These are phyloP conservation scores for Jamesozyma spencerorum DNA, from an alignment of 805 yeast genomes.

Conservation along the genomic window DNA sequence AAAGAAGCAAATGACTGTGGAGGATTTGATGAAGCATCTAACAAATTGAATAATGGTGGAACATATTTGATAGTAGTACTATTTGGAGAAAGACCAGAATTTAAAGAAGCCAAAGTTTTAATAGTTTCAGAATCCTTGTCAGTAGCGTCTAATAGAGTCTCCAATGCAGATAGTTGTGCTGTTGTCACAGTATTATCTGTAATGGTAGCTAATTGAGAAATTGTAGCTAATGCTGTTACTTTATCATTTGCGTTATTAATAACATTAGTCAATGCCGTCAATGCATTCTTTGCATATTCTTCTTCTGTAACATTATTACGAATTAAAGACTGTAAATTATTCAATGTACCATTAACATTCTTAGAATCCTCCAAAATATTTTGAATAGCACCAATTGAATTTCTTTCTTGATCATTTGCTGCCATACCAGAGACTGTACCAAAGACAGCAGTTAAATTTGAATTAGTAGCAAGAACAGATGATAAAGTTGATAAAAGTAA, in stretches of 20 bases:
- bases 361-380: slow-evolving; percentile 12
- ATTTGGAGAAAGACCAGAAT: slow-evolving; percentile 12
- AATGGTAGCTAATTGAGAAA: slow-evolving; percentile 14
- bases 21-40: slow-evolving; percentile 19
- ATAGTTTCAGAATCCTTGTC: slow-evolving; percentile 17
- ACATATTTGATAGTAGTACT: slow-evolving; percentile 14
- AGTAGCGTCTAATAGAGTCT: slow-evolving; percentile 16
- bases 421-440: slow-evolving; percentile 11
- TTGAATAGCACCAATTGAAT: slow-evolving; percentile 17
- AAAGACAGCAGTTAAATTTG: slow-evolving; percentile 7
- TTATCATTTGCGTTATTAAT: slow-evolving; percentile 13
- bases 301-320: slow-evolving; percentile 17
- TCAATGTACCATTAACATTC: slow-evolving; percentile 14
- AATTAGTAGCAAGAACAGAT: slow-evolving; percentile 2
- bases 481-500: slow-evolving; percentile 14
- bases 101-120: slow-evolving; percentile 7
- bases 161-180: slow-evolving; percentile 17
- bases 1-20: slow-evolving; percentile 17
- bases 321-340: slow-evolving; percentile 12
- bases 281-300: slow-evolving; percentile 15
- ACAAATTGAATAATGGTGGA: slow-evolving; percentile 17
- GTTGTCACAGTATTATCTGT: slow-evolving; percentile 16
- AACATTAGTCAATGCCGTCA: slow-evolving; percentile 15
- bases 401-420: slow-evolving; percentile 8
- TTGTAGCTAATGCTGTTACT: slow-evolving; percentile 13